Conservation (phyloP, 2,329 filamentous ascomycete genomes). For the Claviceps cyperi region DNA sequence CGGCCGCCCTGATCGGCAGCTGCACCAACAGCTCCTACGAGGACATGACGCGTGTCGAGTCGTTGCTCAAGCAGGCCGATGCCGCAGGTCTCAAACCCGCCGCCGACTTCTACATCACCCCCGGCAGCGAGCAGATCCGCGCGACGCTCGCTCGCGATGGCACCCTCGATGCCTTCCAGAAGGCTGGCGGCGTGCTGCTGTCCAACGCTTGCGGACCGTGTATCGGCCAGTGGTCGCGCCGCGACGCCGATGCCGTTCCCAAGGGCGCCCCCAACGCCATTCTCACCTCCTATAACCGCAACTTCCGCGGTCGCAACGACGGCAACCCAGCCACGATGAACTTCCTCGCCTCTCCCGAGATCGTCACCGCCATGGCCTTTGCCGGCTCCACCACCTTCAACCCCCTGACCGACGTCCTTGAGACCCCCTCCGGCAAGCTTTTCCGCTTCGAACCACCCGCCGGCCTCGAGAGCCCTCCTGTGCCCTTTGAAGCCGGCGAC, state of each 20-base stretch:
- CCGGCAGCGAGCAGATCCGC: conserved; percentile 90
- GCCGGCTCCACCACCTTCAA: conserved; percentile 91
- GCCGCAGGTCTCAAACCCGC: conserved; percentile 82
- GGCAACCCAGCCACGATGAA: conserved; percentile 97
- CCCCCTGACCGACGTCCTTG: conserved; percentile 74
- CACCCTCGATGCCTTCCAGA: conserved; percentile 71
- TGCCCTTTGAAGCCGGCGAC: conserved; percentile 65
- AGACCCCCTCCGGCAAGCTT: conserved; percentile 60
- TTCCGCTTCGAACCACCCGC: conserved; percentile 77
- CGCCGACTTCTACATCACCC: conserved; percentile 88
- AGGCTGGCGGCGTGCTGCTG: conserved; percentile 75
- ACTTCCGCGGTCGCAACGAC: conserved; percentile 94
- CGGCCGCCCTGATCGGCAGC: conserved; percentile 87
- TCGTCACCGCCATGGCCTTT: conserved; percentile 93
- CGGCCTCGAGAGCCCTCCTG: conserved; percentile 48
- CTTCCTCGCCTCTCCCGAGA: conserved; percentile 90
- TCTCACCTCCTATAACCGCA: conserved; percentile 94
- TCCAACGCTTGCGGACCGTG: conserved; percentile 93
- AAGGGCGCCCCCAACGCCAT: conserved; percentile 91
- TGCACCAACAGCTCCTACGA: conserved; percentile 99
- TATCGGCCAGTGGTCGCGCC: conserved; percentile 90
- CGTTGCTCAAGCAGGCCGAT: conserved; percentile 80
- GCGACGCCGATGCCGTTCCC: conserved; percentile 70
- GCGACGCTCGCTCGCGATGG: conserved; percentile 84
- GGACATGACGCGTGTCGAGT: conserved; percentile 92